These are phyloP conservation scores for Capronia americana DNA, from an alignment of 2,329 filamentous ascomycete species.

Conservation along the genomic window DNA sequence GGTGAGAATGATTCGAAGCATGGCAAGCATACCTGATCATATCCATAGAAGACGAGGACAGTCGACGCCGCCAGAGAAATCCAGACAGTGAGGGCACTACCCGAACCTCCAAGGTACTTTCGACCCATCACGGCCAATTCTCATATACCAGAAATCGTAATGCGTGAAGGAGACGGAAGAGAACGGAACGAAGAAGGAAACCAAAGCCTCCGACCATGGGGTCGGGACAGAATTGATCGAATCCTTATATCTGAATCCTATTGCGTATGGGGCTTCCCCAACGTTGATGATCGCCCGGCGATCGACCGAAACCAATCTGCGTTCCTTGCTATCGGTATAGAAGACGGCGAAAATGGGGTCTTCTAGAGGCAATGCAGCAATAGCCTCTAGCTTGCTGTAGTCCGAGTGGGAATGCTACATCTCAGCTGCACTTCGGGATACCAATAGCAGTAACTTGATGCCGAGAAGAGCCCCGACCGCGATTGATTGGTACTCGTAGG, in stretches of 20 bases:
- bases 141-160: background rate
- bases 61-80: constrained; percentile 59
- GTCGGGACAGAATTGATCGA: background rate
- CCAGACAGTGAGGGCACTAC: constrained; percentile 59
- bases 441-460: background rate
- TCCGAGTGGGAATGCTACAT: background rate
- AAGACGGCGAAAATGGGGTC: constrained; percentile 21
- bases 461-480: background rate
- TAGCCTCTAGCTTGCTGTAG: constrained; percentile 12
- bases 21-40: constrained; percentile 46
- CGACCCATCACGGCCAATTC: constrained; percentile 47
- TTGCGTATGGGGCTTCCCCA: constrained; percentile 9
- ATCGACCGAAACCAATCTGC: constrained; percentile 15
- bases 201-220: background rate
- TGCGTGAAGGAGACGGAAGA: background rate
- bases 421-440: constrained; percentile 10
- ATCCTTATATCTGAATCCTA: background rate
- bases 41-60: constrained; percentile 59
- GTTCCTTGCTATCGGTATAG: constrained; percentile 8
- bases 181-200: background rate
- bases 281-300: constrained; percentile 6
- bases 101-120: constrained; percentile 59
- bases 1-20: background rate
- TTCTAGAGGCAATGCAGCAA: constrained; percentile 1
- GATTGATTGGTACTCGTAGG: background rate